These are phyloP conservation scores for Calocybe gangraenosa DNA, from an alignment of 768 basidiomycete species.

Conservation along the genomic window DNA sequence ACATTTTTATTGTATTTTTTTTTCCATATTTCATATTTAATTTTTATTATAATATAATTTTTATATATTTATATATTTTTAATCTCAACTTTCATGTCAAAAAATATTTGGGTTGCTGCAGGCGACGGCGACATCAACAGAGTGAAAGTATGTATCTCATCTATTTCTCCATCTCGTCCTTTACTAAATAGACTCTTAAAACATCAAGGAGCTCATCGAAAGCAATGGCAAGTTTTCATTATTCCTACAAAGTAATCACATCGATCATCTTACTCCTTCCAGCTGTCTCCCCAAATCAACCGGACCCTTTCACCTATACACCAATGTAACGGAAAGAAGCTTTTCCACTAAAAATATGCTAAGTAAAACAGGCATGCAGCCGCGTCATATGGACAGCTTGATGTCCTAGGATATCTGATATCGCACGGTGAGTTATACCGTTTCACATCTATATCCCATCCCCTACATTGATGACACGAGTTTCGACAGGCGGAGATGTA, in stretches of 20 bases:
- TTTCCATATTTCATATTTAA: too few relatives aligned
- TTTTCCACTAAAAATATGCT: too few relatives aligned
- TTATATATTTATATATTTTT: not conserved
- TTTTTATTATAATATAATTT: too few relatives aligned
- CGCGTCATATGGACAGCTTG: slow-evolving; percentile 83
- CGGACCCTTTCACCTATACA: slow-evolving; percentile 74
- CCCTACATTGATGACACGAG: slow-evolving; percentile 6
- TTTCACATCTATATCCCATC: not conserved
- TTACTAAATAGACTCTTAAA: too few relatives aligned
- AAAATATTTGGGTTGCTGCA: slow-evolving; percentile 93
- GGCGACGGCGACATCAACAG: slow-evolving; percentile 83
- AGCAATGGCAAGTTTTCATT: slow-evolving; percentile 41
- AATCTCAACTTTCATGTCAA: slow-evolving; percentile 17
- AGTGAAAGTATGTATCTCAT: slow-evolving; percentile 50
- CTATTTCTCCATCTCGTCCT: not conserved
- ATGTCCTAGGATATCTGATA: slow-evolving; percentile 75
- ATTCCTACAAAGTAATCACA: slow-evolving; percentile 17
- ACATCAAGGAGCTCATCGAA: slow-evolving; percentile 56
- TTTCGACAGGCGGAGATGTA: slow-evolving; percentile 69
- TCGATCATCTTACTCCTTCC: slow-evolving; percentile 28
- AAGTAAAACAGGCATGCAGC: slow-evolving; percentile 72
- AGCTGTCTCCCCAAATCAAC: slow-evolving; percentile 66
- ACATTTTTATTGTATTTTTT: too few relatives aligned
- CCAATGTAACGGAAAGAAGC: slow-evolving; percentile 52
- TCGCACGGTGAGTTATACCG: slow-evolving; percentile 46